phyloP scores from a whole-genome alignment of 257 asterid species.

The Mentha longifolia region DNA sequence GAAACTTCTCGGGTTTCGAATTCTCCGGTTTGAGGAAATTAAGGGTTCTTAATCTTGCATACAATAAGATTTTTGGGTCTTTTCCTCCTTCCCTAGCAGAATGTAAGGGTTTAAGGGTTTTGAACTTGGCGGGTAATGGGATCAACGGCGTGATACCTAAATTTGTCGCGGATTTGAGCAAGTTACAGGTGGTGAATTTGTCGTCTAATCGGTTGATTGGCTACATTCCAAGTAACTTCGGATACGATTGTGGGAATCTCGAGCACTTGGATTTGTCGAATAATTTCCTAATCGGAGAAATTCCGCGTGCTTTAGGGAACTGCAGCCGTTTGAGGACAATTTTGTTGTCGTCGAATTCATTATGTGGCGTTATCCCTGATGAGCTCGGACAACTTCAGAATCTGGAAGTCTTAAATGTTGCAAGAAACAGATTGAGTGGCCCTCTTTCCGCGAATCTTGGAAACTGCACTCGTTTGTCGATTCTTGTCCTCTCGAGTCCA shows the following conservation, averaged over 20 bases:
- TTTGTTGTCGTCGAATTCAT: conserved; percentile 47
- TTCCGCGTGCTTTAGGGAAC: conserved; percentile 42
- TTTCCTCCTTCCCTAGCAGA: conserved; percentile 43
- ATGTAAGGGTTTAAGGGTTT: conserved; percentile 40
- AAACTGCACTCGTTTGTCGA: conserved; percentile 39
- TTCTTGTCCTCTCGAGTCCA: conserved; percentile 53
- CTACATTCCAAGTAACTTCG: conserved; percentile 35
- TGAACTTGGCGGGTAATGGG: conserved; percentile 44
- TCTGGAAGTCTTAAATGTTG: conserved; percentile 50
- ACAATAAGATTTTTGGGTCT: conserved; percentile 37
- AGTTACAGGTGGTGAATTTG: conserved; percentile 41
- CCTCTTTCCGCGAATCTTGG: conserved; percentile 47
- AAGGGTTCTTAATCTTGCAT: conserved; percentile 50
- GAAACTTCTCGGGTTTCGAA: conserved; percentile 39
- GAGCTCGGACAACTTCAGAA: conserved; percentile 43
- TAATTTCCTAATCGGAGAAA: conserved; percentile 45
- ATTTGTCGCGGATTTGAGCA: conserved; percentile 37
- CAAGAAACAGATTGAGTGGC: conserved; percentile 43
- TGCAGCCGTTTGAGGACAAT: conserved; percentile 48
- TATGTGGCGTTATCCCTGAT: conserved; percentile 44
- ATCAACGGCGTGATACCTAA: conserved; percentile 43
- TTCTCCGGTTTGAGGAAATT: conserved; percentile 40
- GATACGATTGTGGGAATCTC: conserved; percentile 42
- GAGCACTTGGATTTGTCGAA: conserved; percentile 51
- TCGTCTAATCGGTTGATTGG: conserved; percentile 50